phyloP scores from a whole-genome alignment of 306 rosid species.

The Arachis stenosperma region DNA sequence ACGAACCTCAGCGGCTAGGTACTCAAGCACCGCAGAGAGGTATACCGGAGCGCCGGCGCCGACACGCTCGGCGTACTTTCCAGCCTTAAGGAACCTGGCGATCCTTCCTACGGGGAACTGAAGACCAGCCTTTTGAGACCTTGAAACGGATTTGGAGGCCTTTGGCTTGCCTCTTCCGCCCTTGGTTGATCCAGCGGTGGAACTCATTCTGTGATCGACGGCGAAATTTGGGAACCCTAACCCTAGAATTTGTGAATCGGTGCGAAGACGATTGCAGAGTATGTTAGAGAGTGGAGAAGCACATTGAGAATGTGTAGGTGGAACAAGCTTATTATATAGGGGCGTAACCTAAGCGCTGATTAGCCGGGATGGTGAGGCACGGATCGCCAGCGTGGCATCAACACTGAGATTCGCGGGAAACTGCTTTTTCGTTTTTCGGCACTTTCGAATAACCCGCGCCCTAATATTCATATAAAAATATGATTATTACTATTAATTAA shows the following conservation, averaged over 20 bases:
- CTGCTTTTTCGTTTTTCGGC: conserved; percentile 16
- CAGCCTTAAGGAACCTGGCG: conserved; percentile 80
- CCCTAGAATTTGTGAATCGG: conserved; percentile 10
- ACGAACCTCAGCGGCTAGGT: conserved; percentile 87
- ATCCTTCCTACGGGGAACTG: conserved; percentile 92
- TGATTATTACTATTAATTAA: too few species aligned
- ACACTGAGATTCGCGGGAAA: conserved; percentile 41
- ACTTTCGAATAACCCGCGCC: conserved; percentile 20
- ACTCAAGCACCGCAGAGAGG: conserved; percentile 87
- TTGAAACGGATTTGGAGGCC: conserved; percentile 80
- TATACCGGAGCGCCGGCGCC: conserved; percentile 96
- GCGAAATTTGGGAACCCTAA: conserved; percentile 42
- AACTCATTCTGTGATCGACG: conserved; percentile 57
- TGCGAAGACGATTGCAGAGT: fast-evolving
- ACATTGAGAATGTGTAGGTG: fast-evolving
- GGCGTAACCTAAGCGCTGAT: neutral
- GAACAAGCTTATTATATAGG: conserved; percentile 48
- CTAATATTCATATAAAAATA: neutral
- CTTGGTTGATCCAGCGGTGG: conserved; percentile 69
- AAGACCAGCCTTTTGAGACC: conserved; percentile 84
- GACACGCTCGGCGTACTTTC: conserved; percentile 90
- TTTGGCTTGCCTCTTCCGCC: conserved; percentile 97
- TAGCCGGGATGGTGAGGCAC: conserved; percentile 13
- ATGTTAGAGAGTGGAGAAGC: neutral
- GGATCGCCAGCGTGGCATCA: conserved; percentile 56